phyloP scores from a whole-genome alignment of 202 grass and related monocot genomes.

The Panicum hallii region DNA sequence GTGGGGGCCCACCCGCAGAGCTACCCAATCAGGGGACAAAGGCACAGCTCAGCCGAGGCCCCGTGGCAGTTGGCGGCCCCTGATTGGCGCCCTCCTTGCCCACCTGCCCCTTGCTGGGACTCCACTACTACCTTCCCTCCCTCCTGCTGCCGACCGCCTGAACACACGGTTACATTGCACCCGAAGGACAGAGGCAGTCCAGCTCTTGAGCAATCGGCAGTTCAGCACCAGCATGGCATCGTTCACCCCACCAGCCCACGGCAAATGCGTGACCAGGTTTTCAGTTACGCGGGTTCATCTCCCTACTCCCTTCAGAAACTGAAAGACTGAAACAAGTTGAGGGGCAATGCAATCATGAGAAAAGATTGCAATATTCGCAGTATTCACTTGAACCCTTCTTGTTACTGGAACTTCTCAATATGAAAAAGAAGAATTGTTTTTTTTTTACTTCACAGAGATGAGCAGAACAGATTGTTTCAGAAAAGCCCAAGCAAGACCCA shows the following conservation, averaged over 20 bases:
- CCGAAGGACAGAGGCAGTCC: not conserved
- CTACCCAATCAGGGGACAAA: conserved; percentile 39
- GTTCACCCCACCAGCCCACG: conserved; percentile 46
- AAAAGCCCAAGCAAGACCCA: not conserved
- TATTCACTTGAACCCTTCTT: not conserved
- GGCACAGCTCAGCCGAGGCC: conserved; percentile 24
- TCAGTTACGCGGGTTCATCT: conserved; percentile 27
- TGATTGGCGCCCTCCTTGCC: conserved; percentile 22
- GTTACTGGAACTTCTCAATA: not conserved
- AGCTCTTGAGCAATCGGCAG: not conserved
- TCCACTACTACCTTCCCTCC: conserved; percentile 2
- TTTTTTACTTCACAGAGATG: not conserved
- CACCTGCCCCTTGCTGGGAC: conserved; percentile 19
- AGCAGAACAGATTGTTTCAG: not conserved
- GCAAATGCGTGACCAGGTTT: conserved; percentile 46
- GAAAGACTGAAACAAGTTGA: conserved; percentile 14
- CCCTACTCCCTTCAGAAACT: conserved; percentile 13
- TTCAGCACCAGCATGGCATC: conserved; percentile 6
- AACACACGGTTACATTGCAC: not conserved
- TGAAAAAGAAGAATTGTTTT: not conserved
- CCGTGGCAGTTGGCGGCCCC: conserved; percentile 34
- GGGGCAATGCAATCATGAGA: conserved; percentile 29
- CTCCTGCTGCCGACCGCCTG: conserved; percentile 7
- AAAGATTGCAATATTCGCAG: not conserved
- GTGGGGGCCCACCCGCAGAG: conserved; percentile 7